Percentiles rank a stretch among this genome's conserved stretches.
These are phyloP conservation scores for Kurtzmaniella quercitrusa DNA, from an alignment of 1,139 yeast genomes.

Conservation along the genomic window DNA sequence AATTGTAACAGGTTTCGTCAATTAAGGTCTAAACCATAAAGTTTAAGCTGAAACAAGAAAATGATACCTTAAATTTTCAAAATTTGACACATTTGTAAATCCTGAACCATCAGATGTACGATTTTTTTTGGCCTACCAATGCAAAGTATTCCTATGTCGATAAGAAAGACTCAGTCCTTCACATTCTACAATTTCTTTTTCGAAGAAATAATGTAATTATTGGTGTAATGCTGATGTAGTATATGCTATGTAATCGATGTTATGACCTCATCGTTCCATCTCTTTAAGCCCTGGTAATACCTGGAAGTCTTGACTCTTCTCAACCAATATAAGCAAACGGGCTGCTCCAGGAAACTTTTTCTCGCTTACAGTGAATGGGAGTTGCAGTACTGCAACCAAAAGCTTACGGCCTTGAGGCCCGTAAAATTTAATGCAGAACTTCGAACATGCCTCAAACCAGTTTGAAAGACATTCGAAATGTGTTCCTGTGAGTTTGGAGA, in stretches of 20 bases:
- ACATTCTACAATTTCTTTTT: too few relatives aligned
- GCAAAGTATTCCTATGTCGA: too few relatives aligned
- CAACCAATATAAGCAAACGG: slow-evolving; percentile 68
- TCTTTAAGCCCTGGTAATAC: slow-evolving; percentile 45
- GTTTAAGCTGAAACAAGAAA: too few relatives aligned
- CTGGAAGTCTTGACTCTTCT: slow-evolving; percentile 60
- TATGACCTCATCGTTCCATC: slow-evolving; percentile 41
- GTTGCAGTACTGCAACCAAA: slow-evolving; percentile 30
- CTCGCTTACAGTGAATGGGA: slow-evolving; percentile 33
- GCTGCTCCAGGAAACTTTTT: slow-evolving; percentile 71
- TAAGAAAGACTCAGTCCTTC: too few relatives aligned
- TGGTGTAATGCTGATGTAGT: not conserved
- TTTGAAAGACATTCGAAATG: slow-evolving; percentile 71
- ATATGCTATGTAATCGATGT: not conserved
- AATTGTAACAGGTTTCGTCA: too few relatives aligned
- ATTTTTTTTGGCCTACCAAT: too few relatives aligned
- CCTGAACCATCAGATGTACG: too few relatives aligned
- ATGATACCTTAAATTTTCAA: too few relatives aligned
- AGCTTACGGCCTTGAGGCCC: slow-evolving; percentile 71
- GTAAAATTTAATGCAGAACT: slow-evolving; percentile 49
- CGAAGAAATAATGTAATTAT: too few relatives aligned
- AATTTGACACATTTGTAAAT: too few relatives aligned
- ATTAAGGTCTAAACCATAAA: too few relatives aligned
- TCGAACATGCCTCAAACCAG: slow-evolving; percentile 91
- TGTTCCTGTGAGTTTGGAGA: slow-evolving; percentile 50